A percentile compares a stretch with the other conserved stretches of the same genome.
These are phyloP conservation scores for Globisporangium splendens DNA, from an alignment of 352 stramenopile species.

Conservation along the genomic window DNA sequence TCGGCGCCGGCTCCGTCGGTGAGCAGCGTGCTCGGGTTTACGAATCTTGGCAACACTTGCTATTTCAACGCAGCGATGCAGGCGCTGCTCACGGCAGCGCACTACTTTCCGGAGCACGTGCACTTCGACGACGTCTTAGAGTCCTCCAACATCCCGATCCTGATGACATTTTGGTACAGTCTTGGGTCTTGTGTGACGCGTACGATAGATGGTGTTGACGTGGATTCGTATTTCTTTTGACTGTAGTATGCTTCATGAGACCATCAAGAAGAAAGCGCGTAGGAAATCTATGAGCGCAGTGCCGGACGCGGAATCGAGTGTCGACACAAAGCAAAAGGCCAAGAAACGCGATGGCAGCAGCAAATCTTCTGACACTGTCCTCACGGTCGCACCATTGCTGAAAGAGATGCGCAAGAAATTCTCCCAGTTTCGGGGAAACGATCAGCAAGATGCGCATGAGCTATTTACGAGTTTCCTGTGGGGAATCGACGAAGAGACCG, in stretches of 20 bases:
- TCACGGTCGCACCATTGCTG: slow-evolving; percentile 57
- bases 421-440: slow-evolving; percentile 90
- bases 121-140: slow-evolving; percentile 46
- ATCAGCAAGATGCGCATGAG: slow-evolving; percentile 98
- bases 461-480: slow-evolving; percentile 92
- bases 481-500: slow-evolving; percentile 73
- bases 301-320: slow-evolving; percentile 14
- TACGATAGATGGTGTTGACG: neutral
- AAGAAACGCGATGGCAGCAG: slow-evolving; percentile 17
- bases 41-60: slow-evolving; percentile 92
- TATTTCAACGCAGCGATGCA: slow-evolving; percentile 91
- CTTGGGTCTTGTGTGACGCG: neutral
- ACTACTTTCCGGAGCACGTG: slow-evolving; percentile 57
- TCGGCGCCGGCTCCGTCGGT: slow-evolving; percentile 1
- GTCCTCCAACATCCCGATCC: slow-evolving; percentile 85
- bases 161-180: slow-evolving; percentile 65
- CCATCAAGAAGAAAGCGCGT: slow-evolving; percentile 47
- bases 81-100: slow-evolving; percentile 88
- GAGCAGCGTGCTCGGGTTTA: slow-evolving; percentile 57
- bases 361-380: slow-evolving; percentile 31
- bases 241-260: slow-evolving; percentile 52
- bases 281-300: slow-evolving; percentile 11
- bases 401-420: slow-evolving; percentile 82
- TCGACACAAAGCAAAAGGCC: slow-evolving; percentile 16
- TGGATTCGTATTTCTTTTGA: slow-evolving; percentile 4